Evolutionary conservation across 202 grass and related monocot species (phyloP).

Genomic region (Cymbopogon flexuosus): DNA sequence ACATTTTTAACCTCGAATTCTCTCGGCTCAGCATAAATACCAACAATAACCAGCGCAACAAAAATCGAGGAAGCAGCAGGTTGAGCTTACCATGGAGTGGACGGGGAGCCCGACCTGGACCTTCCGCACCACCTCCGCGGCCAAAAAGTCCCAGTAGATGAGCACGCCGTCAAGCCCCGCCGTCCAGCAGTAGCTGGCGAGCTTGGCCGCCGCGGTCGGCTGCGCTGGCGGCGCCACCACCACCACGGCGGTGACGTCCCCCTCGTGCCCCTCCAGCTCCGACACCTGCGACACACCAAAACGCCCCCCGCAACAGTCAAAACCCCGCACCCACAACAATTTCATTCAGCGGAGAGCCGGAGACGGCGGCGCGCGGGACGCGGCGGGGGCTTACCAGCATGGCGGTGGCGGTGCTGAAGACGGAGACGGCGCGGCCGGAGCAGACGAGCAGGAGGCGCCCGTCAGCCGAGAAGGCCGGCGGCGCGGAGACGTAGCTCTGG

Average conservation of each 20-base stretch:
- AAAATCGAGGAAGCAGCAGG: not conserved
- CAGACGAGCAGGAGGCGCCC: conserved; percentile 67
- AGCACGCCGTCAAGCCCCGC: conserved; percentile 67
- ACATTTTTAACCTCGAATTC: not conserved
- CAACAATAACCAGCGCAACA: not conserved
- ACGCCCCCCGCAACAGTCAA: not conserved
- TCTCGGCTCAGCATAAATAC: not conserved
- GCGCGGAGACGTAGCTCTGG: conserved; percentile 68
- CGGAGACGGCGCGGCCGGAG: conserved; percentile 63
- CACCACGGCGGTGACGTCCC: conserved; percentile 62
- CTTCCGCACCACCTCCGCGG: conserved; percentile 57
- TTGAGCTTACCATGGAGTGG: conserved; percentile 64
- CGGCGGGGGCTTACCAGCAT: conserved; percentile 50
- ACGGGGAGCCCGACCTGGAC: conserved; percentile 64
- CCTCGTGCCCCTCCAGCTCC: conserved; percentile 87
- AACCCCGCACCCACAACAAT: not conserved
- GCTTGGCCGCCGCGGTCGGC: conserved; percentile 31
- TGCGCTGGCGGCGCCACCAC: conserved; percentile 35
- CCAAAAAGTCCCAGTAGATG: conserved; percentile 68
- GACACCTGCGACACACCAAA: conserved; percentile 36
- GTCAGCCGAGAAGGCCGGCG: conserved; percentile 82
- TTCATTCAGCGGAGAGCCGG: not conserved
- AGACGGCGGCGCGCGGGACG: not conserved
- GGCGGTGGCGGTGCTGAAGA: conserved; percentile 71
- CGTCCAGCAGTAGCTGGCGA: conserved; percentile 72